A percentile compares a stretch with the other conserved stretches of the same genome.
These are phyloP conservation scores for Candida anglica DNA, from an alignment of 805 yeast genomes.

Conservation along the genomic window DNA sequence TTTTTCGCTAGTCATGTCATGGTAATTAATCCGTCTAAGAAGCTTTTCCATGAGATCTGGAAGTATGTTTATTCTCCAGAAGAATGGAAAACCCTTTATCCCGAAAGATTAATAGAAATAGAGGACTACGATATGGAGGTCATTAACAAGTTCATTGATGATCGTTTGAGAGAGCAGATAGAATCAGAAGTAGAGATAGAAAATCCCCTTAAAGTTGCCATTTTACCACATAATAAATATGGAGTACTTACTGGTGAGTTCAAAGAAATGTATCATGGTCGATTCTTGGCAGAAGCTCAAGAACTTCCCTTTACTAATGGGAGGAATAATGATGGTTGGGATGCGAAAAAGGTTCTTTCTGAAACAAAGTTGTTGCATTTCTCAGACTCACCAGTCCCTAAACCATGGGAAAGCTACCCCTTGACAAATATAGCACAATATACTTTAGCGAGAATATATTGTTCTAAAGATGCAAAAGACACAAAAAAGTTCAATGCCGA, in stretches of 20 bases:
- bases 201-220: conserved; percentile 15
- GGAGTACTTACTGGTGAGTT: conserved; percentile 53
- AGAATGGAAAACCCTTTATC: conserved; percentile 20
- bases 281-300: conserved; percentile 41
- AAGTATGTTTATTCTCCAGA: conserved; percentile 23
- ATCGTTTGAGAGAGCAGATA: conserved; percentile 11
- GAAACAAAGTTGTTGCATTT: conserved; percentile 52
- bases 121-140: conserved; percentile 57
- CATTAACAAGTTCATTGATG: conserved; percentile 34
- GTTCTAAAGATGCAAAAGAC: conserved; percentile 13
- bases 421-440: conserved; percentile 16
- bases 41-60: conserved; percentile 17
- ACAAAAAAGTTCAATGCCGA: conserved; percentile 8
- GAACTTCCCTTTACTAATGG: conserved; percentile 28
- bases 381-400: conserved; percentile 62
- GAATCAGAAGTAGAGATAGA: conserved; percentile 2
- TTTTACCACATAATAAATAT: conserved; percentile 50
- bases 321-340: conserved; percentile 26
- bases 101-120: conserved; percentile 15
- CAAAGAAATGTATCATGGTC: conserved; percentile 29
- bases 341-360: conserved; percentile 17
- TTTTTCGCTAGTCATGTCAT: conserved; percentile 48
- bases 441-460: conserved; percentile 20
- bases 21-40: conserved; percentile 51
- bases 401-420: conserved; percentile 56